Conservation (phyloP, 2,329 filamentous ascomycete genomes). For the Biscogniauxia mediterranea region DNA sequence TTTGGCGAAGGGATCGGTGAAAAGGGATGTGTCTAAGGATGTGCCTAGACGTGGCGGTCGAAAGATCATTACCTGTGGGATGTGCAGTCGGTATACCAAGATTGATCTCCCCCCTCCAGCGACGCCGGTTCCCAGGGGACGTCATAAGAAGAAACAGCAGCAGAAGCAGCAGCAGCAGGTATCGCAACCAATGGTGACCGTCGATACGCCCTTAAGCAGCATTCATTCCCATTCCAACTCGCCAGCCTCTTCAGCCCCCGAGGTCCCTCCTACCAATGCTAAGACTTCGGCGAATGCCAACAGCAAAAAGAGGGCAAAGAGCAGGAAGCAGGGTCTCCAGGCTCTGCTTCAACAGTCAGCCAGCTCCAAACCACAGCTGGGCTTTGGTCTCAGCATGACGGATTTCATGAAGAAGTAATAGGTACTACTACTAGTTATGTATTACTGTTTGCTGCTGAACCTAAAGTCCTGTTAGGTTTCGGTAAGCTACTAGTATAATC, state of each 20-base stretch:
- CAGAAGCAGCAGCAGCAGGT: no score
- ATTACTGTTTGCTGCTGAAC: no score
- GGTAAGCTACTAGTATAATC: background rate
- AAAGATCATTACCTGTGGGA: slow-evolving; percentile 45
- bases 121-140: slow-evolving; percentile 22
- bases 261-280: slow-evolving; percentile 24
- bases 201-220: background rate
- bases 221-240: slow-evolving; percentile 3
- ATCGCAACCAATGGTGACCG: background rate
- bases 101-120: slow-evolving; percentile 42
- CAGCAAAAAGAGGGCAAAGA: slow-evolving; percentile 66
- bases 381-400: slow-evolving; percentile 50
- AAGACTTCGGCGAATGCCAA: slow-evolving; percentile 49
- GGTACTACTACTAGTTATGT: background rate
- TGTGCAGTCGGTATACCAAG: slow-evolving; percentile 44
- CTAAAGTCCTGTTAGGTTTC: no score
- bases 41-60: slow-evolving; percentile 11
- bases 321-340: slow-evolving; percentile 63
- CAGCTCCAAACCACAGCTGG: slow-evolving; percentile 32
- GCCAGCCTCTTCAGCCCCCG: background rate
- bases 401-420: slow-evolving; percentile 51
- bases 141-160: slow-evolving; percentile 27
- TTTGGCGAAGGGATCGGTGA: slow-evolving; percentile 8
- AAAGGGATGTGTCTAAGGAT: slow-evolving; percentile 1
- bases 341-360: slow-evolving; percentile 56